These are phyloP conservation scores for Trichosporon sp. DNA, from an alignment of 1,284 basidiomycete species.

Conservation along the genomic window DNA sequence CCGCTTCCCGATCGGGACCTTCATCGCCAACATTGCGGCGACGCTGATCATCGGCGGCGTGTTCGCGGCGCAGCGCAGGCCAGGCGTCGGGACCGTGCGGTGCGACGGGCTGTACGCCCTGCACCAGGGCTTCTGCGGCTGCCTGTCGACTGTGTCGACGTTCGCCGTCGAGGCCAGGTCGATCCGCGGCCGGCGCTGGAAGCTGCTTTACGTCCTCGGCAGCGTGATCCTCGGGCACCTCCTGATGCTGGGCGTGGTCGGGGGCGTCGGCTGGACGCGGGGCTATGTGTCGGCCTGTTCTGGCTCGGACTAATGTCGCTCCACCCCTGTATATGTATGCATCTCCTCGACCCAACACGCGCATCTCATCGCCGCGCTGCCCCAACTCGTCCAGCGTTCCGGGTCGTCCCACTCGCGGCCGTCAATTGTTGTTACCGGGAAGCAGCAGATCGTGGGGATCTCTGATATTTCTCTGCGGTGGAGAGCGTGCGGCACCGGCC, in stretches of 20 bases:
- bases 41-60: slow-evolving; percentile 69
- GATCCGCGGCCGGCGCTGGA: slow-evolving; percentile 52
- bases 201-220: slow-evolving; percentile 62
- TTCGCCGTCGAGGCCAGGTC: slow-evolving; percentile 76
- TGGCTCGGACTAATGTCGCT: neutral
- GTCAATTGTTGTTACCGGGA: neutral
- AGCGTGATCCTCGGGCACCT: slow-evolving; percentile 70
- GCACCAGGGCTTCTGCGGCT: slow-evolving; percentile 89
- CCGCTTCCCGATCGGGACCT: slow-evolving; percentile 78
- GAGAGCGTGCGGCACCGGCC: neutral
- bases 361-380: neutral
- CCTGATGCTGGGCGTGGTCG: slow-evolving; percentile 69
- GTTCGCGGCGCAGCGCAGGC: slow-evolving; percentile 63
- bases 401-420: neutral
- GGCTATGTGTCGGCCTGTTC: slow-evolving; percentile 25
- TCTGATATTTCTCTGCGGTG: neutral
- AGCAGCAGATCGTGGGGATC: neutral
- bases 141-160: slow-evolving; percentile 89
- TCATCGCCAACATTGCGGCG: slow-evolving; percentile 76
- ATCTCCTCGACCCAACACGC: neutral
- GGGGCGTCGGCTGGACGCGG: slow-evolving; percentile 62
- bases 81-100: slow-evolving; percentile 49
- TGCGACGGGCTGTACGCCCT: slow-evolving; percentile 76
- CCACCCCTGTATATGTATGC: neutral
- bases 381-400: neutral